Base-by-base conservation (phyloP, 768 basidiomycete genomes). In the Tulasnella sp. region DNA sequence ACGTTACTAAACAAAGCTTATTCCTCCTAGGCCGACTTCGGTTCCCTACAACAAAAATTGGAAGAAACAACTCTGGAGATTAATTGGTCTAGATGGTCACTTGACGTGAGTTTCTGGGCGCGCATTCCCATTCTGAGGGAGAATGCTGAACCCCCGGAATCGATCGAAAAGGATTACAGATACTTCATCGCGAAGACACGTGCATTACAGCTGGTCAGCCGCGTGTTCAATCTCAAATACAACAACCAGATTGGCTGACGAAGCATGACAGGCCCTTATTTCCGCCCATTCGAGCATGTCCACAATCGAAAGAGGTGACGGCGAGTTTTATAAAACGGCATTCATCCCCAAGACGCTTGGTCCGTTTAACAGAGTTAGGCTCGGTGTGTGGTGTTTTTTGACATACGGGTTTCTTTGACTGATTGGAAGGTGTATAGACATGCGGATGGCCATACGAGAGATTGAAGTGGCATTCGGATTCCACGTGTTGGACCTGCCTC, bases 11-110 rank as follows among this genome's bases (percentile, higher is more conserved):
- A 26, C 17, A 17, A 9, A n/a, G 12, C 47, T 39, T n/a, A 35
- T 19, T 42, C 34, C 5, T 11, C n/a, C 22, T 62, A 78, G 74
- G 77, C 77, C 35, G 80, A 80, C 62, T 77, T 79, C 65, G 78
- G 77, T 7, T 75, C 78, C 47, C 75, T 80, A 14, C 72, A 75
- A n/a, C 71, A 77, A 71, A 76, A 78, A 66, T 66, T 79, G 19
- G 76, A 69, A 1, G 75, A 74, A 36, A 77, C 78, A 6, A 73
- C 75, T 5, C 62, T 78, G 32, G 77, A 80, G 69, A 74, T 80
- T 70, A 79, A 79, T 72, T 80, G 72, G 63, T 78, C 79, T 4
- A 72, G 73, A 3, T 79, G 73, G 65, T 75, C 75, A 14, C 75
- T 80, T 72, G 41, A 73, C 5, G 77, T 75, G 66, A 74, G 64